Conservation (phyloP, 2,329 filamentous ascomycete species). For the Pseudophaeomoniella oleicola region DNA sequence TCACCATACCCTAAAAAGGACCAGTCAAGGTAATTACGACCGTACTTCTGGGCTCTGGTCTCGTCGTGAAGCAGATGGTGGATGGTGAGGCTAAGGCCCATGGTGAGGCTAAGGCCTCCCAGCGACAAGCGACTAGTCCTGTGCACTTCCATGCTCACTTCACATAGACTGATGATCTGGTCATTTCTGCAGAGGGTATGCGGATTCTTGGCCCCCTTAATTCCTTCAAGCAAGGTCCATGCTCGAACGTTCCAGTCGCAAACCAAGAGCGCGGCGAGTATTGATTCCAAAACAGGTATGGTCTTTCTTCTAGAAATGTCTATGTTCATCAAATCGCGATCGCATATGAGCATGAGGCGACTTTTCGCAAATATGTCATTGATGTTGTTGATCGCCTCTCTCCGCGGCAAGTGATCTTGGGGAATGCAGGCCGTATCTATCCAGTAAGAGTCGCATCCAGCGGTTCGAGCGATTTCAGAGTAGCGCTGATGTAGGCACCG, state of each 20-base stretch:
- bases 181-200: slow-evolving; percentile 8
- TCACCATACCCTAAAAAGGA: no score
- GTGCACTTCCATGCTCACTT: background rate
- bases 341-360: slow-evolving; percentile 11
- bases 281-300: slow-evolving; percentile 5
- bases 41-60: slow-evolving; percentile 1
- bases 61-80: background rate
- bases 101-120: background rate
- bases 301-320: slow-evolving; percentile 8
- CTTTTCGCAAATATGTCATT: slow-evolving; percentile 11
- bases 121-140: background rate
- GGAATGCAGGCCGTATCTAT: slow-evolving; percentile 18
- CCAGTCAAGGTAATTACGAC: slow-evolving; percentile 2
- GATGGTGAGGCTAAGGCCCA: background rate
- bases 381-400: slow-evolving; percentile 13
- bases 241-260: slow-evolving; percentile 15
- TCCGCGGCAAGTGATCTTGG: slow-evolving; percentile 8
- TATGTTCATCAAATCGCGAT: slow-evolving; percentile 14
- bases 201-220: slow-evolving; percentile 4
- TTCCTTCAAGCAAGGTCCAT: slow-evolving; percentile 14
- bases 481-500: slow-evolving; percentile 14
- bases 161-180: background rate
- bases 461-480: slow-evolving; percentile 5
- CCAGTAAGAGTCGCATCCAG: slow-evolving; percentile 16
- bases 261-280: slow-evolving; percentile 10